Conservation (phyloP, 495 filamentous ascomycete genomes). For the Lasiosphaeria ovina region DNA sequence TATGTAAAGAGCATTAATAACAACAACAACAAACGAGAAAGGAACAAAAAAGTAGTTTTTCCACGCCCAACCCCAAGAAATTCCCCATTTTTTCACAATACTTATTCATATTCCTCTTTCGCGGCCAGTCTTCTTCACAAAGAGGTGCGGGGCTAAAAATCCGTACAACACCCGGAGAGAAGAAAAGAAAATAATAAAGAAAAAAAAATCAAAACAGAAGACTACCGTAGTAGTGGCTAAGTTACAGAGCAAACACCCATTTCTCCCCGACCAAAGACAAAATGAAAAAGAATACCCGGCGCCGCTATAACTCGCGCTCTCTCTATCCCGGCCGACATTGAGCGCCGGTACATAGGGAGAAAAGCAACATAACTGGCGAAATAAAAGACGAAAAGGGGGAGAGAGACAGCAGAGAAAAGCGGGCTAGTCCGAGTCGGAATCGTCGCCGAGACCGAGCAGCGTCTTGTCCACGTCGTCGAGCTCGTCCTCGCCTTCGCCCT, state of each 20-base stretch:
- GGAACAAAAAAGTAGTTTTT: too few relatives aligned
- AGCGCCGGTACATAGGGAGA: too few relatives aligned
- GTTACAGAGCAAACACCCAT: neutral
- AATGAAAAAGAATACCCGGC: too few relatives aligned
- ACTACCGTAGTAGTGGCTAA: neutral
- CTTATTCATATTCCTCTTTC: neutral
- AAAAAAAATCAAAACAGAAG: neutral
- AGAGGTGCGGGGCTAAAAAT: neutral
- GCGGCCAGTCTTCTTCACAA: neutral
- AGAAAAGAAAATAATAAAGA: neutral
- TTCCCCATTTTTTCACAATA: neutral
- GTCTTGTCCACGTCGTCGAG: conserved; percentile 55
- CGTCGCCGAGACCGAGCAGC: conserved; percentile 45
- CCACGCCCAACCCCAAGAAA: neutral
- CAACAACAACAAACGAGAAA: too few relatives aligned
- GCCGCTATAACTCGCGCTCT: too few relatives aligned
- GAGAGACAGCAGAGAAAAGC: neutral
- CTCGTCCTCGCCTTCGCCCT: conserved; percentile 51
- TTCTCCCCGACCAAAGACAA: too few relatives aligned
- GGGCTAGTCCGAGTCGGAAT: conserved; percentile 39
- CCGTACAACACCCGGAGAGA: neutral
- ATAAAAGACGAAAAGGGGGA: too few relatives aligned
- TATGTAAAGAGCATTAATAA: too few relatives aligned
- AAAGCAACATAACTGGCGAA: too few relatives aligned
- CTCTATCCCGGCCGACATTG: too few relatives aligned